These are phyloP conservation scores for Thermoascus crustaceus DNA, from an alignment of 2,329 filamentous ascomycete genomes.

Conservation along the genomic window DNA sequence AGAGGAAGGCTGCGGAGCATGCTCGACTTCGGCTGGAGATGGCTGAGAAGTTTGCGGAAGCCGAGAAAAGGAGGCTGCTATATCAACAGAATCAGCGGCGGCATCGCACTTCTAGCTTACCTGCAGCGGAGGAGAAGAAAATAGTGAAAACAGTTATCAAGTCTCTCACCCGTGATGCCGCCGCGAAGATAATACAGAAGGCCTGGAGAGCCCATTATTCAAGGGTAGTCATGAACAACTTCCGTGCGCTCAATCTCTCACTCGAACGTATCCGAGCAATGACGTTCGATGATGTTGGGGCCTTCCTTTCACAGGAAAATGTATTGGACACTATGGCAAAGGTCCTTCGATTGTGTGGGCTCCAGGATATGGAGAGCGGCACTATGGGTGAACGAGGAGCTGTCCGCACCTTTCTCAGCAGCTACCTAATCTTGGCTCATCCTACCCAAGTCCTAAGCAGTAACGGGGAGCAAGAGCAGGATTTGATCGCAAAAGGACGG, in stretches of 20 bases:
- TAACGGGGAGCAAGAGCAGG: slow-evolving; percentile 54
- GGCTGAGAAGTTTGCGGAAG: slow-evolving; percentile 57
- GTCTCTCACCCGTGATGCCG: slow-evolving; percentile 42
- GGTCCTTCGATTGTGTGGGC: slow-evolving; percentile 48
- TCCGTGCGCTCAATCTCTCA: slow-evolving; percentile 44
- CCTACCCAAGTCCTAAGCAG: slow-evolving; percentile 53
- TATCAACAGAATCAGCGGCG: slow-evolving; percentile 43
- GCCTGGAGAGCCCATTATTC: slow-evolving; percentile 48
- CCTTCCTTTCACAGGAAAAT: slow-evolving; percentile 45
- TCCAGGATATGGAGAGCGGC: slow-evolving; percentile 46
- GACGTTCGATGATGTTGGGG: slow-evolving; percentile 52
- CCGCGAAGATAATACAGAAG: slow-evolving; percentile 50
- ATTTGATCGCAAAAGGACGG: slow-evolving; percentile 53
- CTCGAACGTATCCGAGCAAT: slow-evolving; percentile 45
- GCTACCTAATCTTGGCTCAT: slow-evolving; percentile 55
- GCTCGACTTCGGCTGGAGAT: slow-evolving; percentile 52
- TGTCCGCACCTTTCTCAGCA: slow-evolving; percentile 55
- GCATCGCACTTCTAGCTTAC: slow-evolving; percentile 44
- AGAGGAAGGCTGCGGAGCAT: slow-evolving; percentile 55
- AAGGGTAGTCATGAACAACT: slow-evolving; percentile 43
- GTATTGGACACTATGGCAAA: slow-evolving; percentile 47
- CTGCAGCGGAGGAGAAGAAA: slow-evolving; percentile 38
- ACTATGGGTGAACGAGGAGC: slow-evolving; percentile 42
- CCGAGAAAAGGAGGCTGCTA: slow-evolving; percentile 47
- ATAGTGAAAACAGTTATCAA: slow-evolving; percentile 25